Conservation (phyloP, 108 stramenopile genomes). For the Schizochytrium sp. region DNA sequence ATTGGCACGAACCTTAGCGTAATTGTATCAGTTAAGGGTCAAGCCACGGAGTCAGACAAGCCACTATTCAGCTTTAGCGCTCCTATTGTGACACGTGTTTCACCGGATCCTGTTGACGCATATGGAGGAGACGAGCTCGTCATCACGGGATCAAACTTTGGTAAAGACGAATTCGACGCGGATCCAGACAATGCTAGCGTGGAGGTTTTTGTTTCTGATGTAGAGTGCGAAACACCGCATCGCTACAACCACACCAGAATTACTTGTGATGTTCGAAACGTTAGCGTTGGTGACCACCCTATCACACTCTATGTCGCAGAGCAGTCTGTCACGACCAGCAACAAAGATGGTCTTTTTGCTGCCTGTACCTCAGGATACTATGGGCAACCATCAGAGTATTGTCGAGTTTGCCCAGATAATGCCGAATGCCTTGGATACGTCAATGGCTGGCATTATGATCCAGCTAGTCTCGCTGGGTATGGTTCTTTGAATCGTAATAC, state of each 20-base stretch:
- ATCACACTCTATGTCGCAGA: not conserved
- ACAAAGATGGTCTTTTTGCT: not conserved
- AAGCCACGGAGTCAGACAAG: not conserved
- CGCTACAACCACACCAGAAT: conserved; percentile 5
- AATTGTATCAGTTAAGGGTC: not conserved
- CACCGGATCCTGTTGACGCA: not conserved
- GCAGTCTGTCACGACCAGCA: not conserved
- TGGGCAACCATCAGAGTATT: conserved; percentile 46
- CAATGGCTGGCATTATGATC: conserved; percentile 24
- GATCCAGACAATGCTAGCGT: not conserved
- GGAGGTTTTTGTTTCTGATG: not conserved
- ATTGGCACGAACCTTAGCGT: not conserved
- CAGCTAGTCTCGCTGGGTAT: conserved; percentile 5
- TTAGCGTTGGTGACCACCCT: conserved; percentile 7
- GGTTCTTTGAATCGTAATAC: conserved; percentile 20
- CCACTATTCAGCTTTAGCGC: not conserved
- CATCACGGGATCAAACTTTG: conserved; percentile 59
- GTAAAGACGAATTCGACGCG: not conserved
- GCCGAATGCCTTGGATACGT: conserved; percentile 30
- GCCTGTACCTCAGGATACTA: conserved; percentile 50
- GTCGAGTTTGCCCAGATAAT: conserved; percentile 32
- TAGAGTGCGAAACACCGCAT: not conserved
- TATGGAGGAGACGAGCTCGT: not conserved
- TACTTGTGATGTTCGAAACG: not conserved
- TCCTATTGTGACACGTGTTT: not conserved